These are phyloP conservation scores for Hansfordia pulvinata DNA, from an alignment of 2,329 filamentous ascomycete species.

Conservation along the genomic window DNA sequence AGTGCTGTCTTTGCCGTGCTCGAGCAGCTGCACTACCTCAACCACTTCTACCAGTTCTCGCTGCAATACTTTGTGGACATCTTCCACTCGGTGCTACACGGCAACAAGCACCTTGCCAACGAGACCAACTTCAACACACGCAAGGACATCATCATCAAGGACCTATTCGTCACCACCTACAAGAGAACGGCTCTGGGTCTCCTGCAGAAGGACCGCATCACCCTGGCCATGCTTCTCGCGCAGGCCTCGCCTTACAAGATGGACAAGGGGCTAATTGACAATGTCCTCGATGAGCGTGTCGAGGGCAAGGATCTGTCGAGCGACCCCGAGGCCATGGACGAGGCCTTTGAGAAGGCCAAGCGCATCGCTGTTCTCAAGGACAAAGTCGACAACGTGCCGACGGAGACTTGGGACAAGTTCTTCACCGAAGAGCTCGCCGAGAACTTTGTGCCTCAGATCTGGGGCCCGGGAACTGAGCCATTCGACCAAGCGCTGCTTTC, in stretches of 20 bases:
- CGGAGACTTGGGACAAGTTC: conserved; percentile 67
- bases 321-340: conserved; percentile 46
- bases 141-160: conserved; percentile 79
- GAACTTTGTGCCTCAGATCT: conserved; percentile 63
- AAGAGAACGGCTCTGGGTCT: conserved; percentile 87
- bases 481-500: conserved; percentile 69
- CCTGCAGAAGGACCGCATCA: conserved; percentile 87
- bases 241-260: conserved; percentile 94
- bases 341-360: conserved; percentile 53
- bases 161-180: conserved; percentile 84
- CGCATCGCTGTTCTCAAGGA: conserved; percentile 64
- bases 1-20: conserved; percentile 94
- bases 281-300: conserved; percentile 66
- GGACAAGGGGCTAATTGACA: conserved; percentile 80
- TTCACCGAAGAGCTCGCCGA: conserved; percentile 77
- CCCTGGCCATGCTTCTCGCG: conserved; percentile 84
- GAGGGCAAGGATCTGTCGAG: conserved; percentile 70
- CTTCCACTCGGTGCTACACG: conserved; percentile 80
- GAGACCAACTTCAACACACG: conserved; percentile 66
- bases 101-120: conserved; percentile 58
- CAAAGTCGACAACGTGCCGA: conserved; percentile 46
- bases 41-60: conserved; percentile 99
- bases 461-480: conserved; percentile 48
- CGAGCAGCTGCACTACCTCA: conserved; percentile 94
- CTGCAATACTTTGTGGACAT: conserved; percentile 97